Percentiles rank a stretch among this genome's conserved stretches.
Evolutionary conservation across 768 basidiomycete genomes (phyloP).

Genomic region (Xanthoconium purpureum): DNA sequence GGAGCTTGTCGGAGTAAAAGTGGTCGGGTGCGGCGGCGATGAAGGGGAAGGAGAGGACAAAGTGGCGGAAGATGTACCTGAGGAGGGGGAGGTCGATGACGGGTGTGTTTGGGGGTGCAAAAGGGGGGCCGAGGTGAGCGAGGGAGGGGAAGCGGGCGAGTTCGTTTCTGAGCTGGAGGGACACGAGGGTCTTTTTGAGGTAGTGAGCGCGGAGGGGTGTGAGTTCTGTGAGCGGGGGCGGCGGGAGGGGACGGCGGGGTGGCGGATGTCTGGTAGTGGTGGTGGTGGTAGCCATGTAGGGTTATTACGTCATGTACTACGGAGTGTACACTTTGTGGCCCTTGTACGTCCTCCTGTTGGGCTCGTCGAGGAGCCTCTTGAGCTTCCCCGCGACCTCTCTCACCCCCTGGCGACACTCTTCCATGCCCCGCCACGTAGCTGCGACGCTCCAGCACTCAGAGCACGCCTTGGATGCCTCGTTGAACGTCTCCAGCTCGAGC

Average conservation of each 20-base stretch:
- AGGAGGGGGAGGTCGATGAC: constrained; percentile 80
- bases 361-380: constrained; percentile 43
- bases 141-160: constrained; percentile 62
- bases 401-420: constrained; percentile 61
- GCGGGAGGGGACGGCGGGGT: constrained; percentile 1
- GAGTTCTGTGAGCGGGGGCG: constrained; percentile 34
- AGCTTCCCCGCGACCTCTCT: constrained; percentile 59
- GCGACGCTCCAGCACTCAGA: constrained; percentile 80
- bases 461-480: constrained; percentile 56
- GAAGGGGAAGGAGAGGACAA: constrained; percentile 93
- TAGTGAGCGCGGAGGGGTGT: constrained; percentile 94
- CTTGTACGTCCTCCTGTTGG: constrained; percentile 30
- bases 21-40: constrained; percentile 82
- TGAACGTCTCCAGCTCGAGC: constrained; percentile 74
- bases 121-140: constrained; percentile 87
- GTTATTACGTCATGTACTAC: constrained; percentile 13
- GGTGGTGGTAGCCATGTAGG: not conserved
- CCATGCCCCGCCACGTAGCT: constrained; percentile 65
- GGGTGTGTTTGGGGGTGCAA: constrained; percentile 61
- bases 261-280: not conserved
- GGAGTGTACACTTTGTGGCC: constrained; percentile 34
- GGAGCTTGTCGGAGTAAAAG: constrained; percentile 93
- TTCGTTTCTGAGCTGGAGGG: constrained; percentile 82
- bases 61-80: constrained; percentile 87
- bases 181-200: constrained; percentile 92